Base-by-base conservation (phyloP, 1,284 basidiomycete genomes). In the Fomitiporia mediterranea region DNA sequence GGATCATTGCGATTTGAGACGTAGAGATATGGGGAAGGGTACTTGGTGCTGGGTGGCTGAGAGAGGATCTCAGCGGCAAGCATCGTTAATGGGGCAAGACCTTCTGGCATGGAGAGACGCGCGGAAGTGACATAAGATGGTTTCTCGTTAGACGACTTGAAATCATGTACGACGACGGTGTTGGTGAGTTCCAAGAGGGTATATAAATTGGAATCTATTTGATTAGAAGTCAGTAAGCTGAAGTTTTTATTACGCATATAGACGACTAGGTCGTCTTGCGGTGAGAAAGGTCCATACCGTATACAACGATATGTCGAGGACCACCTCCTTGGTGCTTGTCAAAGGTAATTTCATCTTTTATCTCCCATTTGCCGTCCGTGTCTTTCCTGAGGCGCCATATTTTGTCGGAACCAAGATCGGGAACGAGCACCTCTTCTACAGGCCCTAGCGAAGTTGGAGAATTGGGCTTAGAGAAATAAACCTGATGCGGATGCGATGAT, bases 341-440 rank as follows among this genome's bases (percentile, higher is more conserved):
- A 61, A 74, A 76, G 7, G 67, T 56, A 44, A 89, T 67, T 25
- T 71, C 69, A 2, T 74, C 79, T 13, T 58, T 62, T 37, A 77
- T 62, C 27, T 67, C 66, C 80, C 84, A 86, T 30, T 62, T 64
- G 1, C 77, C 79, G 17, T 68, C 66, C 1, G 64, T 51, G 55
- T 72, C 62, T 61, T 73, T 77, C 55, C 68, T 70, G 55, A 87
- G 73, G 27, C 80, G 74, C 67, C 76, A 80, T n/a, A 86, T 75
- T 53, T 74, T 75, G 65, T 90, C 88, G 1, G 79, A 72, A 8
- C 88, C 88, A 2, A 90, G 71, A 66, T 90, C 86, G 1, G 87
- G 82, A 1, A 90, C 75, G 19, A 90, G 72, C 8, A 90, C 68
- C 61, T 89, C 85, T n/a, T 62, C 58, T 21, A 74, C 30, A 28